These are phyloP conservation scores for Thermothelomyces thermophilus DNA, from an alignment of 2,329 filamentous ascomycete genomes.

Conservation along the genomic window DNA sequence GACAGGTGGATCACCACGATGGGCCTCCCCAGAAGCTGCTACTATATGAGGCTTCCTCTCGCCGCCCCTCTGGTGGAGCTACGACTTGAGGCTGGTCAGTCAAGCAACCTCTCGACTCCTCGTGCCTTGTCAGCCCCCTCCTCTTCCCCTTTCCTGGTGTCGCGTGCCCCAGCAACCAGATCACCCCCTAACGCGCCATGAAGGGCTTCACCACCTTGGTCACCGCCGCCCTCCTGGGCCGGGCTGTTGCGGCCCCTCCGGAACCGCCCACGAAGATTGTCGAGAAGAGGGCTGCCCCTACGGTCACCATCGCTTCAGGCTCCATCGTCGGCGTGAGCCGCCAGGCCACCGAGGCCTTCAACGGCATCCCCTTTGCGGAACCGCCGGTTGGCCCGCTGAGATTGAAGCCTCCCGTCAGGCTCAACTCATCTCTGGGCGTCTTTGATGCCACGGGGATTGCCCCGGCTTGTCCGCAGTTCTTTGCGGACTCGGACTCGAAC, in stretches of 20 bases:
- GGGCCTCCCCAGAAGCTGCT: neutral
- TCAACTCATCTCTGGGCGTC: conserved; percentile 52
- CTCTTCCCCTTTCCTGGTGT: neutral
- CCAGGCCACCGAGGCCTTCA: conserved; percentile 57
- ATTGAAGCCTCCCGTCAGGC: conserved; percentile 59
- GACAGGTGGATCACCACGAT: conserved; percentile 3
- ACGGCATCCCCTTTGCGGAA: conserved; percentile 68
- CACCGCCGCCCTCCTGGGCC: conserved; percentile 20
- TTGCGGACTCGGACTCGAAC: conserved; percentile 44
- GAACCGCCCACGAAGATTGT: conserved; percentile 28
- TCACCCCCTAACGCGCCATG: conserved; percentile 19
- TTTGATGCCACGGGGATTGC: conserved; percentile 53
- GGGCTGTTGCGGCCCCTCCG: conserved; percentile 22
- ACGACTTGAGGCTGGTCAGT: neutral
- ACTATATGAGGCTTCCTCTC: conserved; percentile 8
- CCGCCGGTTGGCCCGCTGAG: conserved; percentile 60
- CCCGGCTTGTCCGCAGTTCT: conserved; percentile 66
- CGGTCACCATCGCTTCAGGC: conserved; percentile 49
- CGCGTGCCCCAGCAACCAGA: neutral
- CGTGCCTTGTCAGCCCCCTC: neutral
- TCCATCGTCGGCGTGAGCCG: conserved; percentile 46
- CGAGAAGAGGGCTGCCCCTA: conserved; percentile 42
- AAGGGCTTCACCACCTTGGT: conserved; percentile 21
- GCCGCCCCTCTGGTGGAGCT: neutral
- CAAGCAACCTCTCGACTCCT: conserved; percentile 6